phyloP scores from a whole-genome alignment of 140 eudicot genomes.

The Flaveria floridana region DNA sequence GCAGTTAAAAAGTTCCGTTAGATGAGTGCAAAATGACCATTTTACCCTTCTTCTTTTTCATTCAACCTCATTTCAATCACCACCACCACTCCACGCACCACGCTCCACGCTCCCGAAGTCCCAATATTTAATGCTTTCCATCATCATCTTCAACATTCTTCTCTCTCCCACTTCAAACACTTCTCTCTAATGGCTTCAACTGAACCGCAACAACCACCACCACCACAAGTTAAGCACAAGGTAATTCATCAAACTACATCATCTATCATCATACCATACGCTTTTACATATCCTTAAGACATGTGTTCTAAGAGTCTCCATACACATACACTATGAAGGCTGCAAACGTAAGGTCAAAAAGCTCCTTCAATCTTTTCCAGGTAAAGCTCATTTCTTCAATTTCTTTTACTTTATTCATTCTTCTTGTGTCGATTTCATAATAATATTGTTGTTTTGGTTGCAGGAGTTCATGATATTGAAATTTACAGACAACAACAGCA shows the following conservation, averaged over 20 bases:
- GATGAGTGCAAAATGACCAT: no score
- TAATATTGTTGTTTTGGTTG: background rate
- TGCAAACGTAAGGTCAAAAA: constrained; percentile 69
- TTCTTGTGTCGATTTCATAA: background rate
- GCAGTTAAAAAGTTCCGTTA: no score
- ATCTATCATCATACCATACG: background rate
- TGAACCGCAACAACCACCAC: constrained; percentile 1
- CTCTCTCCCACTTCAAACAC: background rate
- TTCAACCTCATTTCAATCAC: no score
- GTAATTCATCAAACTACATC: constrained; percentile 5
- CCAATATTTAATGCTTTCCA: background rate
- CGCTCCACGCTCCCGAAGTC: background rate
- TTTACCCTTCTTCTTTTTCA: no score
- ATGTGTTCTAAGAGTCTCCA: constrained; percentile 57
- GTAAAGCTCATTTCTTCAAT: constrained; percentile 19
- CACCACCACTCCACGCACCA: no score
- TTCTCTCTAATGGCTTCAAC: constrained; percentile 36
- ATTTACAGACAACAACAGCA: constrained; percentile 53
- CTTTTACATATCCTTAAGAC: constrained; percentile 22
- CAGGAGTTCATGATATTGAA: constrained; percentile 54
- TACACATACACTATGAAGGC: constrained; percentile 73
- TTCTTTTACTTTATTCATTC: background rate
- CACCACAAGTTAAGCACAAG: constrained; percentile 38
- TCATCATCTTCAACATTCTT: background rate
- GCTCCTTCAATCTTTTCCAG: constrained; percentile 49